Base-by-base conservation (phyloP, 2,329 filamentous ascomycete species). In the Paecilomyces variotii region DNA sequence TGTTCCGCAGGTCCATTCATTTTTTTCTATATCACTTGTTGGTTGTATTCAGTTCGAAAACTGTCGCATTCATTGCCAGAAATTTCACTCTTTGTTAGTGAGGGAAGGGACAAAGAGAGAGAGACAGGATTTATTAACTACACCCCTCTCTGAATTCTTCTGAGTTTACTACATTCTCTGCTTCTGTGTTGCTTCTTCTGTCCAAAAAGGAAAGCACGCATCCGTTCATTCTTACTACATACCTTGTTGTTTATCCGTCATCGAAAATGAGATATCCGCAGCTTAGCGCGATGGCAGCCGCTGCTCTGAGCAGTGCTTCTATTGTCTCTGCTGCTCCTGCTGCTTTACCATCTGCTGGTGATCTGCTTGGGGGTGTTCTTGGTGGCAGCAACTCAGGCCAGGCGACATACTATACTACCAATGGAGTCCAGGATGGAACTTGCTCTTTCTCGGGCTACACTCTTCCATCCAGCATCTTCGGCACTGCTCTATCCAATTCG, bases 371-470 rank as follows among this genome's bases (percentile, higher is more conserved):
- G 14, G 24, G 12, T 12, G 50, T 6, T 10, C 25, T 26, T 3
- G 25, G 50, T 28, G 50, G 27, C 27, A 52, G 25, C 50, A 19
- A 52, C 10, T 45, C 39, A 4, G 79, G 79, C 61, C 64, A 73
- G 58, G 78, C 79, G 52, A 84, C 82, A 53, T 82, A 76, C 63
- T 84, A 84, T 65, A 45, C 39, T 19, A 45, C 12, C 50, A 78
- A 79, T 32, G 82, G 83, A 30, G 82, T 84, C 1, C 70, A 72
- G 4, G 85, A 85, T 45, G 86, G 86, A 61, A 80, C 78, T 59
- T 89, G 86, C 72, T 84, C 81, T 11, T 87, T 88, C 76, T 76
- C 78, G 6, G 82, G 79, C 55, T 87, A 87, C 74, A 85, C 79
- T 2, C 74, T 88, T 27, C 85, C 86, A 5, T 75, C 79, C 10